These are phyloP conservation scores for Lenwebbia sp. DNA, from an alignment of 345 rosid genomes.

Conservation along the genomic window DNA sequence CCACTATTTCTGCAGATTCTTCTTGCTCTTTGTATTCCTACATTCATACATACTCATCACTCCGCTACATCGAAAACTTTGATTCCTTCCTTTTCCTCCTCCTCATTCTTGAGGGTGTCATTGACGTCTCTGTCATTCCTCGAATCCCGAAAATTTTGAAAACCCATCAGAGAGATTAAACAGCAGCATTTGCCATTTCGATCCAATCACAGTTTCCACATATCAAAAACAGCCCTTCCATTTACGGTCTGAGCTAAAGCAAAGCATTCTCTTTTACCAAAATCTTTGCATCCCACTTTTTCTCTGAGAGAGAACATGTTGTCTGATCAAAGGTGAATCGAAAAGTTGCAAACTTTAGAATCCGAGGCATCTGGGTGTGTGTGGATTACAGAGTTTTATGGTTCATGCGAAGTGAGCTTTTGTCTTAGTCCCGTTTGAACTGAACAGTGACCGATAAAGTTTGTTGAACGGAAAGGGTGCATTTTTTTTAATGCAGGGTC, in stretches of 20 bases:
- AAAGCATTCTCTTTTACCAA: background rate
- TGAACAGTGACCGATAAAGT: background rate
- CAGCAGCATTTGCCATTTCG: background rate
- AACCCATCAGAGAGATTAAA: background rate
- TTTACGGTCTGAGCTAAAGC: background rate
- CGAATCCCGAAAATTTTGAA: conserved; percentile 1
- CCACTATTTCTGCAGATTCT: background rate
- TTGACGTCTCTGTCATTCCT: background rate
- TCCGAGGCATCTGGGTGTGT: conserved; percentile 31
- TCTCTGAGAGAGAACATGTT: background rate
- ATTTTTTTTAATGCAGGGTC: background rate
- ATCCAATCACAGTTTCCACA: background rate
- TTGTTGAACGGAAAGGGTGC: background rate
- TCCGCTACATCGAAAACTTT: background rate
- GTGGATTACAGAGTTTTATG: background rate
- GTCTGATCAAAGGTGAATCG: background rate
- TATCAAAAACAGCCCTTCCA: background rate
- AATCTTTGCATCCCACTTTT: background rate
- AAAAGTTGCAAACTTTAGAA: conserved; percentile 25
- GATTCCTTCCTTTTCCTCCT: background rate
- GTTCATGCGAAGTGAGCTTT: background rate
- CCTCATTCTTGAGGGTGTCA: background rate
- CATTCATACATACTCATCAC: background rate
- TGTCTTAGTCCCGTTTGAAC: background rate
- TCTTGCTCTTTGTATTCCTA: background rate